Evolutionary conservation across 208 protist species (phyloP).

Genomic region (Wallacemonas sp.): DNA sequence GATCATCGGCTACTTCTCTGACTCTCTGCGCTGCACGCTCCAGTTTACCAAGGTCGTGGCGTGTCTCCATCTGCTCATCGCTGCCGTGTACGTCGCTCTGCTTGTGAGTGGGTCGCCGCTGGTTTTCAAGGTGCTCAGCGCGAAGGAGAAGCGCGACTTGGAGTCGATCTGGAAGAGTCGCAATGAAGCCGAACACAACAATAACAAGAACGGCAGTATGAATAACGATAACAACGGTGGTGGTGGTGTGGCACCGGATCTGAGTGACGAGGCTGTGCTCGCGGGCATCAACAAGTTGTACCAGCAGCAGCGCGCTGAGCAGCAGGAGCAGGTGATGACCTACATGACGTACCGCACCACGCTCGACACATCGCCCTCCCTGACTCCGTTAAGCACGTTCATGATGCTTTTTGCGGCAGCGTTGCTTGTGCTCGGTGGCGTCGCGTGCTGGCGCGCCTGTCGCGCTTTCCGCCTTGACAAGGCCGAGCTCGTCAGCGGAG

Average conservation of each 20-base stretch:
- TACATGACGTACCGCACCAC: constrained; percentile 16
- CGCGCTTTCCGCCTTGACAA: constrained; percentile 26
- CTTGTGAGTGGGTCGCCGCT: constrained; percentile 42
- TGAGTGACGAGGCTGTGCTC: not conserved
- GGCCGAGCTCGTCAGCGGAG: constrained; percentile 1
- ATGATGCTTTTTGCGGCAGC: constrained; percentile 25
- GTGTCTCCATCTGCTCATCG: constrained; percentile 49
- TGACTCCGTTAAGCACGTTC: constrained; percentile 2
- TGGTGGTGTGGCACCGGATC: not conserved
- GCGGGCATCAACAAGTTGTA: constrained; percentile 6
- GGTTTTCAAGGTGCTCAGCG: constrained; percentile 36
- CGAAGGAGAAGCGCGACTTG: constrained; percentile 3
- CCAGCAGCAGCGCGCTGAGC: constrained; percentile 2
- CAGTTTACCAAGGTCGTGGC: constrained; percentile 47
- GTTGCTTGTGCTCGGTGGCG: constrained; percentile 27
- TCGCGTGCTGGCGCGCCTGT: constrained; percentile 25
- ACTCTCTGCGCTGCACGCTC: constrained; percentile 36
- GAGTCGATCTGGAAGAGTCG: not conserved
- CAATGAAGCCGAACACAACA: not conserved
- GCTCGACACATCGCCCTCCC: constrained; percentile 15
- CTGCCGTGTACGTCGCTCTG: constrained; percentile 53
- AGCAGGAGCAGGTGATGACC: constrained; percentile 11
- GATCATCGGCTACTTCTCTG: constrained; percentile 62
- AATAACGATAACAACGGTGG: too few relatives aligned
- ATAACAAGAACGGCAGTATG: too few relatives aligned